Base-by-base conservation (phyloP, 768 basidiomycete genomes). In the Cystoderma amianthinum region DNA sequence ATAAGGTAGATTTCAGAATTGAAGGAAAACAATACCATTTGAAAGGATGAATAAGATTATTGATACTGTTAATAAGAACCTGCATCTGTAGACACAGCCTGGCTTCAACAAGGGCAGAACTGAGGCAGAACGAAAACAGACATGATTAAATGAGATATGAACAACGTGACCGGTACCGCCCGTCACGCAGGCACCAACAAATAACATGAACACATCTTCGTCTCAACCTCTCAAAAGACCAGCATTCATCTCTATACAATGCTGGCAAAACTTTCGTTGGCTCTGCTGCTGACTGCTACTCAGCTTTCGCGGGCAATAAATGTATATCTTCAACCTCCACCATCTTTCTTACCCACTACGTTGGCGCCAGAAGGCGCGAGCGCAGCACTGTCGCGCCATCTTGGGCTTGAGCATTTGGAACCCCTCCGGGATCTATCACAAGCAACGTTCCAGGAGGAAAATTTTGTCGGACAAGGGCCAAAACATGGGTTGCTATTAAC, bases 351-450 rank as follows among this genome's bases (percentile, higher is more conserved):
- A 33, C 66, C 60, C 1, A 51, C 71, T 3, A 59, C 48, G 15
- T 59, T 80, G 18, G 69, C 74, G 15, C 64, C 69, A 19, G 66
- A 71, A 32, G 72, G 76, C 38, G 80, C 80, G 32, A 78, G 71
- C 49, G 68, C 75, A 24, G 75, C 68, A 4, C 64, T 89, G 22
- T 74, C 83, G 15, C 75, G 72, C 40, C 84, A 88, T 56, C 71
- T 88, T 9, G 78, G 80, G n/a, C 69, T 87, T 4, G 85, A 87
- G 50, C 60, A 60, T 15, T 80, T 80, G 48, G 81, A 84, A 52
- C 60, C 65, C 18, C 56, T 78, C 20, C 60, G 49, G 39, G 64
- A 65, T 44, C 55, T 61, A 39, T 63, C 62, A 23, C 46, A 56
- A 20, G 41, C 50, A 45, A 36, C 46, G 23, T 51, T 49, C 35